Evolutionary conservation across 75 land plant genomes (phyloP).

Genomic region (Cunninghamia lanceolata): DNA sequence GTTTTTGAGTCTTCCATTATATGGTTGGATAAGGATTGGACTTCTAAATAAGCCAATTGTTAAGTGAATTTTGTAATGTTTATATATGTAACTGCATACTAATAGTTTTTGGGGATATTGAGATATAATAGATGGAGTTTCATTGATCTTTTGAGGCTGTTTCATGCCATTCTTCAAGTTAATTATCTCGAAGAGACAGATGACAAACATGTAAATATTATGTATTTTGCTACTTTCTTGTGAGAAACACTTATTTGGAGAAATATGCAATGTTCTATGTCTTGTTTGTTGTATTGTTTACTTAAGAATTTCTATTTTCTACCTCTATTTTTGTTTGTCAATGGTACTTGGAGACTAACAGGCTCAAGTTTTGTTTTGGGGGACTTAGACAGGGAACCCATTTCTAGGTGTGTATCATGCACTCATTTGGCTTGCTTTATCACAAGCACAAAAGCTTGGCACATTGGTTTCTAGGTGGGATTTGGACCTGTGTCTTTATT

Average conservation of each 20-base stretch:
- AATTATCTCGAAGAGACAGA: neutral
- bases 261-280: neutral
- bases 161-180: constrained; percentile 3
- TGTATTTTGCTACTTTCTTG: neutral
- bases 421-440: neutral
- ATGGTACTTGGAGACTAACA: neutral
- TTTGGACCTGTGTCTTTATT: neutral
- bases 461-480: neutral
- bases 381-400: neutral
- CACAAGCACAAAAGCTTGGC: neutral
- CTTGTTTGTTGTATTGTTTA: neutral
- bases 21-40: constrained; percentile 3
- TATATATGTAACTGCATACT: neutral
- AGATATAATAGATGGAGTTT: neutral
- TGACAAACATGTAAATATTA: neutral
- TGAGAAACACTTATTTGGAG: neutral
- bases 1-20: neutral
- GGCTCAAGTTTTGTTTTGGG: neutral
- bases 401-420: neutral
- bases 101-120: neutral
- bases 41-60: neutral
- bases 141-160: neutral
- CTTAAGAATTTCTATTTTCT: neutral
- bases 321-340: neutral
- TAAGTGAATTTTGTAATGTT: constrained; percentile 1